Base-by-base conservation (phyloP, 2,329 filamentous ascomycete species). In the Allantophomopsis cytisporea region DNA sequence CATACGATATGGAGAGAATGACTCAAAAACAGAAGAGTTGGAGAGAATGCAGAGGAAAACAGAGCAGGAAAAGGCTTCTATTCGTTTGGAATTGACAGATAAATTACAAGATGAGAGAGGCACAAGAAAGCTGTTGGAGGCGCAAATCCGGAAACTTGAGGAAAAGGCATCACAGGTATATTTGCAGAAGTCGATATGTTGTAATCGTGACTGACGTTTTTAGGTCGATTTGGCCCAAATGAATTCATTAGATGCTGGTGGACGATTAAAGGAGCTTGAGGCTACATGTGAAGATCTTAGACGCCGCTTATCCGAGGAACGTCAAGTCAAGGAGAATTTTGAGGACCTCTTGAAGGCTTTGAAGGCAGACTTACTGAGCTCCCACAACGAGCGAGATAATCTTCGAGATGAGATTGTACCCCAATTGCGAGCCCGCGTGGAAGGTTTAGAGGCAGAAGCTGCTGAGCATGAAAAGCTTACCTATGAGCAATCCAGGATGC, bases 381-480 rank as follows among this genome's bases (percentile, higher is more conserved):
- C 87, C 39, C 75, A 83, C 43, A 88, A 91, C 49, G 88, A 98
- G 60, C 77, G 87, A 39, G 91, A 98, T 59, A 89, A 93, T 50
- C 72, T 96, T 13, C 80, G 85, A 20, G 88, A 96, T 46, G 85
- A 94, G 58, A 69, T 94, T 32, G 76, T 94, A 2, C 86, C 88
- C 14, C 76, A 86, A 51, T 65, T 95, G 39, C 74, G 74, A 46
- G 74, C 83, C 36, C 77, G 80, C 32, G 71, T 93, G 2, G 83
- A 89, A 52, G 83, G 83, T 1, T 69, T 93, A 7, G 85, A 93
- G 57, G 62, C 71, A 0, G 80, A 89, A 56, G 78, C 81, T 13
- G 65, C 78, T 5, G 79, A 87, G 41, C 73, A 78, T 34, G 76
- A 84, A 46, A 80, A 76, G 48, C 68, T 87, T 40, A 74, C 76